Conservation (phyloP, 805 yeast species). For the Candida maris region DNA sequence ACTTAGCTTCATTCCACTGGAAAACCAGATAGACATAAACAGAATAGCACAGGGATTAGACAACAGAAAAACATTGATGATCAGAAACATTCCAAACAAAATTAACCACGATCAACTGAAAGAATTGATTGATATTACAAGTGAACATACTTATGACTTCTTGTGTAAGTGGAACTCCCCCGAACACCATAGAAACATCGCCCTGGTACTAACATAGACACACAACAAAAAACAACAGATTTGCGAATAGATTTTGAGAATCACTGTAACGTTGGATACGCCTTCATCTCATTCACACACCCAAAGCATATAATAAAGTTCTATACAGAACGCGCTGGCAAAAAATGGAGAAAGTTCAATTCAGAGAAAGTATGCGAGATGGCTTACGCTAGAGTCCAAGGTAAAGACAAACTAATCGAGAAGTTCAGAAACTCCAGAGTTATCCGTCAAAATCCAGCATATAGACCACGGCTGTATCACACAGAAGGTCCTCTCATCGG, state of each 20-base stretch:
- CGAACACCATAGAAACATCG: neutral
- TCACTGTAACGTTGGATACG: slow-evolving; percentile 55
- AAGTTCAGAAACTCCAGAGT: slow-evolving; percentile 50
- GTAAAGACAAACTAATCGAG: slow-evolving; percentile 40
- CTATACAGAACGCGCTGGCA: slow-evolving; percentile 43
- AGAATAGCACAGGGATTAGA: slow-evolving; percentile 41
- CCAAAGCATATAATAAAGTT: slow-evolving; percentile 43
- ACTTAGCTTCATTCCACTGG: slow-evolving; percentile 25
- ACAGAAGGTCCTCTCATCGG: slow-evolving; percentile 43
- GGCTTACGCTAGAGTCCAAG: slow-evolving; percentile 51
- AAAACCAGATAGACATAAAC: slow-evolving; percentile 37
- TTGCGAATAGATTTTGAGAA: slow-evolving; percentile 50
- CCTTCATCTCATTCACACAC: slow-evolving; percentile 45
- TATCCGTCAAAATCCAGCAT: slow-evolving; percentile 42
- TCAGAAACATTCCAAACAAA: slow-evolving; percentile 53
- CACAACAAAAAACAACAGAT: slow-evolving; percentile 25
- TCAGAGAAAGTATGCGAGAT: slow-evolving; percentile 50
- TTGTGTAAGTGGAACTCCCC: slow-evolving; percentile 31
- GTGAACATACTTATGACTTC: slow-evolving; percentile 35
- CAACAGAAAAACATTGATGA: slow-evolving; percentile 47
- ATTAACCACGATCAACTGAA: slow-evolving; percentile 43
- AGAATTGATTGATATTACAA: slow-evolving; percentile 43
- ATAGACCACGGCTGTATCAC: slow-evolving; percentile 45
- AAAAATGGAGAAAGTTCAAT: slow-evolving; percentile 44
- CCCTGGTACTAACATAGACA: neutral